Evolutionary conservation across 306 rosid species (phyloP).

Genomic region (Rubus idaeus): DNA sequence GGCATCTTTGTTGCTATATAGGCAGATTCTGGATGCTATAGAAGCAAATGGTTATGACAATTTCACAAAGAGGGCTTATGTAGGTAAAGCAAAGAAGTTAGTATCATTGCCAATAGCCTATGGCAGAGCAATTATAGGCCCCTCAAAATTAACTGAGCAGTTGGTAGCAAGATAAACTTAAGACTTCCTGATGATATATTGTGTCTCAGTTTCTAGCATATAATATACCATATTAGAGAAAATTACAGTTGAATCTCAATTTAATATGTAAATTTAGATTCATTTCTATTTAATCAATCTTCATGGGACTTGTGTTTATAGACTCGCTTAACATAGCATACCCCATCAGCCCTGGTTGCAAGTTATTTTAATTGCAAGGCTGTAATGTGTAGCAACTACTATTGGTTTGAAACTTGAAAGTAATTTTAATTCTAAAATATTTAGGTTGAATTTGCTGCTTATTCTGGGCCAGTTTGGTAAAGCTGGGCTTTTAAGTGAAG

Average conservation of each 20-base stretch:
- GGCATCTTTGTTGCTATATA: conserved; percentile 78
- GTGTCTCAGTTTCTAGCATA: conserved; percentile 24
- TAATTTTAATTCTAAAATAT: neutral
- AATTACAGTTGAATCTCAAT: conserved; percentile 7
- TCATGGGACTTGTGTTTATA: neutral
- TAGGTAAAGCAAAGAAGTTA: conserved; percentile 70
- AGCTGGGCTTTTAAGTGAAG: too few species aligned
- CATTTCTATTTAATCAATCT: neutral
- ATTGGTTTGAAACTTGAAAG: neutral
- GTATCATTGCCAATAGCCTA: conserved; percentile 71
- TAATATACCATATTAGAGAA: conserved; percentile 14
- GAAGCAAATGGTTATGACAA: conserved; percentile 95
- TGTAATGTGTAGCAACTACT: neutral
- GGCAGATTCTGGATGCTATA: conserved; percentile 82
- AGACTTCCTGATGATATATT: neutral
- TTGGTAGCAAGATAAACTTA: conserved; percentile 36
- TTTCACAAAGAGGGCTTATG: conserved; percentile 87
- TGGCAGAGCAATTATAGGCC: conserved; percentile 57
- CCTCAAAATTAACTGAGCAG: conserved; percentile 49
- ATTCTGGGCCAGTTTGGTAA: too few species aligned
- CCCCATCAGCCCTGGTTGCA: neutral
- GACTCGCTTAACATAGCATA: neutral
- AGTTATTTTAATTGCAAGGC: neutral
- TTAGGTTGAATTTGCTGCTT: neutral
- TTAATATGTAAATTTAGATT: conserved; percentile 20